Evolutionary conservation across 2,329 filamentous ascomycete genomes (phyloP), one percentile per base, ranked within the genome.

Genomic region (Trichocomaceae sp.): DNA sequence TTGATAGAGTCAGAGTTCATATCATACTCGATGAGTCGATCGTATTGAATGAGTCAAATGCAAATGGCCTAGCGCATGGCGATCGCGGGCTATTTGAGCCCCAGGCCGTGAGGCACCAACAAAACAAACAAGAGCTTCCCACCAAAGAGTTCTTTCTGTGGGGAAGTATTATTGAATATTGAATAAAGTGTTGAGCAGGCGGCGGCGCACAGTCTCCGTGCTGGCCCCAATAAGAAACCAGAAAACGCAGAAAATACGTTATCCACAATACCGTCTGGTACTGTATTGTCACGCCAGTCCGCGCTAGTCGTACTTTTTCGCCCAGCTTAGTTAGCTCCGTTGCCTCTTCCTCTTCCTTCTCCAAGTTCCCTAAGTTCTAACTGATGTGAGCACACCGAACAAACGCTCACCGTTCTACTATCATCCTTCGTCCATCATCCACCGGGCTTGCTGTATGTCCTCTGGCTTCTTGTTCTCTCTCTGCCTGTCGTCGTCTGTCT

Each of bases 121-220:
- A 42, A 42, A 42, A 41, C 20, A 39, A 20, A 31, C 19, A 42
- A 2, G 8, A 39, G 13, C 37, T 17, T 22, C 17, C 17, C 31
- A 35, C 31, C 31, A 35, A 35, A 35, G 31, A 4, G 10, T 33
- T 26, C 4, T 52, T 52, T 33, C 19, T 39, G 50, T 52, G 50
- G 50, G 50, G 51, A 53, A n/a, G n/a, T n/a, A n/a, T n/a, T n/a
- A n/a, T n/a, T n/a, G n/a, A n/a, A n/a, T n/a, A n/a, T n/a, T n/a
- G n/a, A n/a, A n/a, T 39, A 47, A 53, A 53, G 5, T 53, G 51
- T 53, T 53, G 51, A 53, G 51, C 39, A 7, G 39, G 5, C 17
- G 17, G 19, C 35, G 35, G 35, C 15, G 35, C 13, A 5, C 35
- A 7, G 8, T 39, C 35, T 39, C 35, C 17, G 39, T 19, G 3